A percentile compares a stretch with the other conserved stretches of the same genome.
Conservation (phyloP, 1,139 yeast genomes). For the Meyerozyma guilliermondii region DNA sequence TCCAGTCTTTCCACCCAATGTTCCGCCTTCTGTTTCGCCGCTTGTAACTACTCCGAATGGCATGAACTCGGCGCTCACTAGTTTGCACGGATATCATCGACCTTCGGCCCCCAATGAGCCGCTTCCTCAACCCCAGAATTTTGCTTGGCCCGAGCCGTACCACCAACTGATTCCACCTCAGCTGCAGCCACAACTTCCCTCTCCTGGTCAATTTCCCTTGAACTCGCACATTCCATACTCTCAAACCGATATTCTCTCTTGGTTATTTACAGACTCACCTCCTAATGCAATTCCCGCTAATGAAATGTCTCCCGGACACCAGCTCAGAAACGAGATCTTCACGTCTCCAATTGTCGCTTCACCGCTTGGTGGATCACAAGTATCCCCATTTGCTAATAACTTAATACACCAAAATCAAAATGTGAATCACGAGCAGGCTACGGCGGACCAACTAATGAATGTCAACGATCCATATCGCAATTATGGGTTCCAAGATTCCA, state of each 20-base stretch:
- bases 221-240: conserved; percentile 8
- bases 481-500: conserved; percentile 25
- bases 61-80: no score
- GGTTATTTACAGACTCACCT: conserved; percentile 33
- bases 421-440: neutral
- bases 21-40: no score
- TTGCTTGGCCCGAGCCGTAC: no score
- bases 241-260: conserved; percentile 36
- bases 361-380: conserved; percentile 11
- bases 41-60: no score
- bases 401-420: neutral
- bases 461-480: conserved; percentile 6
- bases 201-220: no score
- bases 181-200: neutral
- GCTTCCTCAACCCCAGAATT: no score
- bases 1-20: no score
- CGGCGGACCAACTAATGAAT: conserved; percentile 1
- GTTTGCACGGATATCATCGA: no score
- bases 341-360: conserved; percentile 5
- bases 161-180: no score
- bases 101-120: no score
- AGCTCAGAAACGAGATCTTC: neutral
- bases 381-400: neutral
- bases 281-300: conserved; percentile 6
- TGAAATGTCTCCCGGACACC: conserved; percentile 1